Percentiles rank a stretch among this genome's conserved stretches.
Evolutionary conservation across 805 yeast genomes (phyloP).

Genomic region (Candida sphagnicola): DNA sequence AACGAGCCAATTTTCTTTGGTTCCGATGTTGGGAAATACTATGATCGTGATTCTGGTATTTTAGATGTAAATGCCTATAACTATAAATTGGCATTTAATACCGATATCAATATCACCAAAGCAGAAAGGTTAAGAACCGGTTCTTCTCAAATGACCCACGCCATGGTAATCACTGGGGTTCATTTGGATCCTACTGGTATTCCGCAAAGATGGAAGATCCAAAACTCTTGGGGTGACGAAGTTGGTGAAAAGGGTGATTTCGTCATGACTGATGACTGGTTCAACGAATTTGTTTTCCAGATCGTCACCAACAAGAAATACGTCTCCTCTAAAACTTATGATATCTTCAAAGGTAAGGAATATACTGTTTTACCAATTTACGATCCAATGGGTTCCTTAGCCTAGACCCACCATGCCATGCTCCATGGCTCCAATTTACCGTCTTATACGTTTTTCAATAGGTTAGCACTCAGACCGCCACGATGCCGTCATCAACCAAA

Average conservation of each 20-base stretch:
- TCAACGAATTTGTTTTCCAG: slow-evolving; percentile 40
- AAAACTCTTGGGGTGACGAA: slow-evolving; percentile 42
- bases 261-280: slow-evolving; percentile 43
- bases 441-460: background rate
- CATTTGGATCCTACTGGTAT: slow-evolving; percentile 54
- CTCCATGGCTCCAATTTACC: too few relatives aligned
- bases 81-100: slow-evolving; percentile 54
- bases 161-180: slow-evolving; percentile 82
- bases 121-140: slow-evolving; percentile 66
- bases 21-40: slow-evolving; percentile 80
- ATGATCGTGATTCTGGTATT: slow-evolving; percentile 59
- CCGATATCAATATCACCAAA: slow-evolving; percentile 50
- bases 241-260: slow-evolving; percentile 40
- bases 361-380: slow-evolving; percentile 32
- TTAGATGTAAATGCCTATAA: slow-evolving; percentile 72
- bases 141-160: slow-evolving; percentile 83
- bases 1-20: slow-evolving; percentile 87
- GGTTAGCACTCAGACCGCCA: too few relatives aligned
- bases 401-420: too few relatives aligned
- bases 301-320: slow-evolving; percentile 35
- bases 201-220: slow-evolving; percentile 43
- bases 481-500: too few relatives aligned
- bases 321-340: slow-evolving; percentile 33
- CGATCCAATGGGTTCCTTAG: slow-evolving; percentile 44
- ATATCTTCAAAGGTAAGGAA: slow-evolving; percentile 30